These are phyloP conservation scores for Colletotrichum coccodes DNA, from an alignment of 2,329 filamentous ascomycete species.

Conservation along the genomic window DNA sequence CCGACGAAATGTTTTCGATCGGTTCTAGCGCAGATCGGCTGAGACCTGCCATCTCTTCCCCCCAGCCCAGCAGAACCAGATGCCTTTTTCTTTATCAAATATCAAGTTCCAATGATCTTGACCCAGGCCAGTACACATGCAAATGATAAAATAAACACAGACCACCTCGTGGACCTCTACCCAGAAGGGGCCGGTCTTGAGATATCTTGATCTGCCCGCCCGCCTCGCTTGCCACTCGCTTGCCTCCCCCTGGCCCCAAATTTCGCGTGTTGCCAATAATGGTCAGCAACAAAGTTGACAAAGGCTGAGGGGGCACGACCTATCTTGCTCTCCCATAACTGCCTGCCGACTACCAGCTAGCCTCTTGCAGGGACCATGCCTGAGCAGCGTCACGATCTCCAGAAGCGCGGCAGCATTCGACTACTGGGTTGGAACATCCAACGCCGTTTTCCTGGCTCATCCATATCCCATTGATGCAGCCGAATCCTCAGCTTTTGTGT, in stretches of 20 bases:
- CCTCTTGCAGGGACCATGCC: slow-evolving; percentile 5
- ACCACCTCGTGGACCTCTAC: not conserved
- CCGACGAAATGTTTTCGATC: slow-evolving; percentile 34
- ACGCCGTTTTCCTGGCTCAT: not conserved
- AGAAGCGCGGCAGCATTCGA: slow-evolving; percentile 1
- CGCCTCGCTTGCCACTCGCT: not conserved
- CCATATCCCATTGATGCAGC: not conserved
- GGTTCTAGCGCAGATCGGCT: slow-evolving; percentile 40
- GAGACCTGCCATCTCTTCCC: slow-evolving; percentile 39
- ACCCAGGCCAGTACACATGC: slow-evolving; percentile 3
- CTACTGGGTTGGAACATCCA: not conserved
- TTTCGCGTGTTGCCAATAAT: not conserved
- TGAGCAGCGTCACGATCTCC: not conserved
- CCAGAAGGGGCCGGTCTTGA: not conserved
- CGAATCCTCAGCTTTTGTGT: slow-evolving; percentile 1
- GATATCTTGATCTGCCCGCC: not conserved
- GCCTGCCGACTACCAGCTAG: too few species aligned
- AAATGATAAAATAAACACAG: not conserved
- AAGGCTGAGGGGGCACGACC: not conserved
- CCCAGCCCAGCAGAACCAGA: not conserved
- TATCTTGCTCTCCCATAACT: not conserved
- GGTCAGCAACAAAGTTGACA: not conserved
- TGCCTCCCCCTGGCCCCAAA: not conserved
- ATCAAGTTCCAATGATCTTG: not conserved
- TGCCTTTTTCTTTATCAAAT: not conserved